These are phyloP conservation scores for Ceratobasidium sp. DNA, from an alignment of 1,284 basidiomycete genomes.

Conservation along the genomic window DNA sequence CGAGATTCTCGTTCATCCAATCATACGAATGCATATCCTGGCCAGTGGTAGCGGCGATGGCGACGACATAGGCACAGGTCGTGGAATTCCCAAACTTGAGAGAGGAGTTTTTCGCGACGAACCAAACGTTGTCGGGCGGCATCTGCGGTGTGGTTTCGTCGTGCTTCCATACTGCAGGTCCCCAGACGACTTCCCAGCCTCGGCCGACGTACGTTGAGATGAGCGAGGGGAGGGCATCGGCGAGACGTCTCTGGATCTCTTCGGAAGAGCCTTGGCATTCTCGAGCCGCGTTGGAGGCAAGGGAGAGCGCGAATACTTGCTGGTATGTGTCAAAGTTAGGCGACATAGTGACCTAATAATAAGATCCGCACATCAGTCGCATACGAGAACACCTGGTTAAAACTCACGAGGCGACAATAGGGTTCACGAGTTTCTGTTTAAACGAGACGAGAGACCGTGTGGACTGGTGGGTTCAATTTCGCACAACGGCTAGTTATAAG, in stretches of 20 bases:
- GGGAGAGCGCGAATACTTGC: constrained; percentile 24
- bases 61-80: constrained; percentile 22
- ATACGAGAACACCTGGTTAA: too few relatives aligned
- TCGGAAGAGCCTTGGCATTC: background rate
- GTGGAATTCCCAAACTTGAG: background rate
- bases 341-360: too few relatives aligned
- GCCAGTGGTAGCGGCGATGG: constrained; percentile 32
- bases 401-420: too few relatives aligned
- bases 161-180: constrained; percentile 33
- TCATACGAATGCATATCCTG: background rate
- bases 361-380: too few relatives aligned
- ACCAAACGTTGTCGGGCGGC: constrained; percentile 37
- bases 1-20: constrained; percentile 5
- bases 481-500: too few relatives aligned
- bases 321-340: constrained; percentile 25
- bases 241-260: constrained; percentile 9
- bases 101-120: constrained; percentile 11
- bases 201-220: background rate
- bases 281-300: background rate
- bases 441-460: too few relatives aligned
- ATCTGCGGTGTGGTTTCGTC: background rate
- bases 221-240: background rate
- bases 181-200: constrained; percentile 33
- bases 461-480: too few relatives aligned
- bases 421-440: too few relatives aligned